Percentiles rank a stretch among this genome's conserved stretches.
Conservation (phyloP, 352 stramenopile genomes). For the Phytophthora hibernalis region DNA sequence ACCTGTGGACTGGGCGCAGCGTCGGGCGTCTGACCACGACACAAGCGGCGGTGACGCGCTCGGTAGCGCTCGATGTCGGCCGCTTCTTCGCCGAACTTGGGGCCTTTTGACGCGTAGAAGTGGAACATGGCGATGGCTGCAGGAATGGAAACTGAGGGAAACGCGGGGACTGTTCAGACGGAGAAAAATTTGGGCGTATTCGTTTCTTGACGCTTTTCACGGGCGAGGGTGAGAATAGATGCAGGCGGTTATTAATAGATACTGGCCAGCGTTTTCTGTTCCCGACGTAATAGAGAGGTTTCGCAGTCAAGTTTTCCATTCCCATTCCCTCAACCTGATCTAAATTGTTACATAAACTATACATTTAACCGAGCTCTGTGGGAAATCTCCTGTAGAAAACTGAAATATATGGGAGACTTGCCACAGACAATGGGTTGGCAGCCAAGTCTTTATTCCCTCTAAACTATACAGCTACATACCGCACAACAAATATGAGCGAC, state of each 20-base stretch:
- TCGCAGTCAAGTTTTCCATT: no score
- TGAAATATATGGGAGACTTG: no score
- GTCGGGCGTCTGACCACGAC: conserved; percentile 29
- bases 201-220: conserved; percentile 25
- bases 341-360: no score
- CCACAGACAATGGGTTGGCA: no score
- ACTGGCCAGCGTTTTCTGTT: neutral
- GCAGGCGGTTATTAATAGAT: neutral
- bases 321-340: no score
- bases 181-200: conserved; percentile 20
- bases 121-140: conserved; percentile 30
- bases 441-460: no score
- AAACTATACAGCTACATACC: no score
- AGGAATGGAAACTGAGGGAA: conserved; percentile 16
- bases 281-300: neutral
- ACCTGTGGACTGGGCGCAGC: conserved; percentile 18
- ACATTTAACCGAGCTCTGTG: no score
- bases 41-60: conserved; percentile 44
- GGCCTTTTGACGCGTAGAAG: conserved; percentile 23
- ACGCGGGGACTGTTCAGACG: conserved; percentile 1
- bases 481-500: no score
- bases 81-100: conserved; percentile 22
- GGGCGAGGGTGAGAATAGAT: conserved; percentile 1
- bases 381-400: no score
- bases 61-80: conserved; percentile 55